Evolutionary conservation across 1,284 basidiomycete genomes (phyloP).

Genomic region (Cryptococcus sp.): DNA sequence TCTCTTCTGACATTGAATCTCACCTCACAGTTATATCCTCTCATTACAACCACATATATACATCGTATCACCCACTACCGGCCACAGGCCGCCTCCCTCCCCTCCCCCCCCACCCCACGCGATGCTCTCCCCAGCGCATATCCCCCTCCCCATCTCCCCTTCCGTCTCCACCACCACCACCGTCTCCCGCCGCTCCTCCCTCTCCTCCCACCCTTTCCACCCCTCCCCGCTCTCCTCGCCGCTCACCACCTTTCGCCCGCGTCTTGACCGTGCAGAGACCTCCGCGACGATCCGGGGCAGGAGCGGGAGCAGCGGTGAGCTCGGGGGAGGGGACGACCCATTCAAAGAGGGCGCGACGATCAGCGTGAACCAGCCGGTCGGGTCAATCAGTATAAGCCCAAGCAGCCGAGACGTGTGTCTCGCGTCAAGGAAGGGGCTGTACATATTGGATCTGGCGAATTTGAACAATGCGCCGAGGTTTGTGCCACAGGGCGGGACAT

Average conservation of each 20-base stretch:
- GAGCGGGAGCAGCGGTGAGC: background rate
- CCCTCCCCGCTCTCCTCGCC: slow-evolving; percentile 24
- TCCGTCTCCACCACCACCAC: slow-evolving; percentile 5
- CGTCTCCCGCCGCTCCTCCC: slow-evolving; percentile 12
- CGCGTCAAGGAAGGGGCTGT: slow-evolving; percentile 81
- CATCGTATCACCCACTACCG: background rate
- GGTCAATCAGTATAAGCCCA: slow-evolving; percentile 52
- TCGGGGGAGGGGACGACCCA: slow-evolving; percentile 21
- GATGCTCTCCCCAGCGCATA: slow-evolving; percentile 18
- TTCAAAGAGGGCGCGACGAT: slow-evolving; percentile 44
- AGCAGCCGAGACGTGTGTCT: slow-evolving; percentile 51
- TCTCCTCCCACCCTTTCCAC: slow-evolving; percentile 6
- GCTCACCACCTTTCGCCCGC: slow-evolving; percentile 25
- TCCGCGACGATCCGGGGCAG: slow-evolving; percentile 18
- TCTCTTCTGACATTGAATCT: no score
- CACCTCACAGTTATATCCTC: background rate
- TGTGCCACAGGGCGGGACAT: slow-evolving; percentile 90
- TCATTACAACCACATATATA: no score
- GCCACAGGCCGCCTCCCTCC: background rate
- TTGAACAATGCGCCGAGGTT: slow-evolving; percentile 85
- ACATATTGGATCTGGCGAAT: slow-evolving; percentile 88
- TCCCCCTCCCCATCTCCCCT: slow-evolving; percentile 19
- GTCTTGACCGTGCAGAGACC: slow-evolving; percentile 25
- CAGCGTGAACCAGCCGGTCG: slow-evolving; percentile 51
- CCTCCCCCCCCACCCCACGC: background rate